Evolutionary conservation across 2,329 filamentous ascomycete species (phyloP), one percentile per base, ranked within the genome.

Genomic region (Neofusicoccum parvum): DNA sequence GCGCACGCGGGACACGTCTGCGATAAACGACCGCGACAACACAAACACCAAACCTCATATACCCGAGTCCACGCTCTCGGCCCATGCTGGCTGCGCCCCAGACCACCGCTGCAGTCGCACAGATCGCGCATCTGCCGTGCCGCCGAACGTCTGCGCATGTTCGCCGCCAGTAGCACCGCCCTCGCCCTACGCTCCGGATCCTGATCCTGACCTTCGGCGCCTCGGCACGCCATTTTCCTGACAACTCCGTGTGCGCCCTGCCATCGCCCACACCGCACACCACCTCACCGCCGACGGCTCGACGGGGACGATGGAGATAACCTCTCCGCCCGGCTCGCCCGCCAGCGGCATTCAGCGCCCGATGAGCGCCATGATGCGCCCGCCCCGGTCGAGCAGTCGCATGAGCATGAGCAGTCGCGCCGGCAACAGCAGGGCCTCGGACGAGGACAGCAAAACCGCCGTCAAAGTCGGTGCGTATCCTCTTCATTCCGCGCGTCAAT

Each of bases 401-500:
- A 83, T 96, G 85, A 96, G 92, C 81, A 90, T 90, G 82, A 89
- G 85, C 73, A 91, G 91, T 81, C 94, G 91, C 78, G 82, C 85
- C 62, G 89, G 88, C 56, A 88, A 87, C 73, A 88, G 90, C 69
- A 96, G 92, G 80, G 90, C 90, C 27, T 96, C 93, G 0, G 94
- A 97, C 73, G 94, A 97, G 72, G 94, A 97, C 77, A 86, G 86
- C 68, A 94, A 91, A 77, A 97, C 94, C 6, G 92, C 94, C 32
- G 94, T 97, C 80, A 95, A 92, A 94, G 94, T 97, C 76, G 94
- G 94, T 97, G 87, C 73, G 93, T 91, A 69, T 51, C 20, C 64
- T 56, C 59, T 34, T 49, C n/a, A 27, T 15, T 65, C 45, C 65
- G 64, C 50, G 46, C 48, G 37, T 45, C 54, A 65, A 49, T 67